Evolutionary conservation across 306 rosid species (phyloP), one percentile per base, ranked within the genome.

Genomic region (Sindora glabra): DNA sequence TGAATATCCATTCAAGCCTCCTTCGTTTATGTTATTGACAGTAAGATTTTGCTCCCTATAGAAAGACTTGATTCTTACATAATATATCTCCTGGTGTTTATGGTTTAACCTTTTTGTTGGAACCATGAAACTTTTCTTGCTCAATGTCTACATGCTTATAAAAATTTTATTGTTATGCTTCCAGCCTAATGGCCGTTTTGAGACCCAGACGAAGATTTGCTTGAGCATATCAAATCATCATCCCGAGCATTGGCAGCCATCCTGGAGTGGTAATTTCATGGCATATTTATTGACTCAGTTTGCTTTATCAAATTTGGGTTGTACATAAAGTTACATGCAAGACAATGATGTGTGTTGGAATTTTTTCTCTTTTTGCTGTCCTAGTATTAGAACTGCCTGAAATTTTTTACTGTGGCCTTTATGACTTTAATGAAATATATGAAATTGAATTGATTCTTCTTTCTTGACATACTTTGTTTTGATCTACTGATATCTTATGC

Each of bases 191-290:
- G 99, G 99, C 33, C 99, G 99, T 21, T 92, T 92, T 29, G 95
- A 88, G 71, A 89, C 95, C 29, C 99, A 88, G 52, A 89, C 96
- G 15, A 92, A 88, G 83, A 92, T 92, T 76, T 92, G 99, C 72
- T 86, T 92, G 62, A 88, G 96, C 94, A 92, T 92, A 64, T 92
- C 98, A 2, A 88, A 92, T 79, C 92, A 91, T 69, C 98, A 91
- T 53, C 98, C 98, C 9, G 98, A 91, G 85, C 98, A 91, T 52
- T 91, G 98, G 98, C 98, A 88, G 55, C 98, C 98, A 2, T 92
- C 98, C 22, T 92, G 96, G 98, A 86, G 98, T 4, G 98, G 98
- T 88, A 67, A 61, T 65, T 72, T 45, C 18, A 51, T 45, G 3
- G 15, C 39, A 25, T 44, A 10, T 27, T 33, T 59, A 25, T 2